phyloP scores from a whole-genome alignment of 106 monocot species.

The Allium sativum region DNA sequence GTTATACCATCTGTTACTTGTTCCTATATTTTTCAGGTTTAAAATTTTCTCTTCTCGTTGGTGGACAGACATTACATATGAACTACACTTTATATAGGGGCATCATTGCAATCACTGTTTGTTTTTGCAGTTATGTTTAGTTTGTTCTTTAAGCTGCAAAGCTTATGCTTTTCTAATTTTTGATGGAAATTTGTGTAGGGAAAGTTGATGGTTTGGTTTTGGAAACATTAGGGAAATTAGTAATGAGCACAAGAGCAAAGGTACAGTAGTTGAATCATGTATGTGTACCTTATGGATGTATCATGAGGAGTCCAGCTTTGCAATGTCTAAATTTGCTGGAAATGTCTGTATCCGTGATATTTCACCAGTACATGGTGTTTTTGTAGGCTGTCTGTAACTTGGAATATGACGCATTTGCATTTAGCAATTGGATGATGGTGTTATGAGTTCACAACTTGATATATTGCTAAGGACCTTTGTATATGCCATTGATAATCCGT shows the following conservation, averaged over 20 bases:
- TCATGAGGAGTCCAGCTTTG: neutral
- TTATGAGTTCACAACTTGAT: slow-evolving; percentile 10
- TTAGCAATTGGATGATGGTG: slow-evolving; percentile 26
- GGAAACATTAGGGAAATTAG: slow-evolving; percentile 32
- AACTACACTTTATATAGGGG: too few relatives aligned
- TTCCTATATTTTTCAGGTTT: slow-evolving; percentile 31
- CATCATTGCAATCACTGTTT: too few relatives aligned
- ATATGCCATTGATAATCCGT: slow-evolving; percentile 65
- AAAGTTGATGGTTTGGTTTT: slow-evolving; percentile 18
- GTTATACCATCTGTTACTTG: slow-evolving; percentile 44
- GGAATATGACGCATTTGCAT: slow-evolving; percentile 54
- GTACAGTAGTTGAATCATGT: slow-evolving; percentile 7
- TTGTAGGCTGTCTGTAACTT: slow-evolving; percentile 56
- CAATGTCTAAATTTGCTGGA: too few relatives aligned
- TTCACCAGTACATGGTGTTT: too few relatives aligned
- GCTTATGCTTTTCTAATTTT: neutral
- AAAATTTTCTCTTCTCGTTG: neutral
- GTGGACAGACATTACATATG: too few relatives aligned
- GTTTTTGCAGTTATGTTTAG: too few relatives aligned
- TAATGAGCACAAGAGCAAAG: slow-evolving; percentile 42
- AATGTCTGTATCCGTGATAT: too few relatives aligned
- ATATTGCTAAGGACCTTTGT: slow-evolving; percentile 31
- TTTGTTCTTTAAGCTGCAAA: neutral
- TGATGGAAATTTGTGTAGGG: slow-evolving; percentile 8
- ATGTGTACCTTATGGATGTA: neutral